These are phyloP conservation scores for Auricularia sp. DNA, from an alignment of 768 basidiomycete species.

Conservation along the genomic window DNA sequence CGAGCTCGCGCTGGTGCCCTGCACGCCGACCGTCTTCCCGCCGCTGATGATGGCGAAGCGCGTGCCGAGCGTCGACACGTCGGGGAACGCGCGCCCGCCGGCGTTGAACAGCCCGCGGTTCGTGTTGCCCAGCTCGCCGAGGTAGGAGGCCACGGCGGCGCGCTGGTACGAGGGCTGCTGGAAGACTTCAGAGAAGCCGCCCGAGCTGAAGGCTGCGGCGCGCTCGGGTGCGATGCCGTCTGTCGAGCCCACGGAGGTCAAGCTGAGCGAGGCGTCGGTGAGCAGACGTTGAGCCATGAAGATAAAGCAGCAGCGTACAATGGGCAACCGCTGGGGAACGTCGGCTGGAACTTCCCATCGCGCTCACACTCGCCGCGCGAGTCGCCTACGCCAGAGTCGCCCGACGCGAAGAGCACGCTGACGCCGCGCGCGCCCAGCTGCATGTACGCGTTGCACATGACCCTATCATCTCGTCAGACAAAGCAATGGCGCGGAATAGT, in stretches of 20 bases:
- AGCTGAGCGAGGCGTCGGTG: too few species aligned
- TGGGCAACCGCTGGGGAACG: constrained; percentile 14
- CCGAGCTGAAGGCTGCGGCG: constrained; percentile 11
- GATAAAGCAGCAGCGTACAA: background rate
- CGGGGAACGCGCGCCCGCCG: constrained; percentile 4
- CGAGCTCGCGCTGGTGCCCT: constrained; percentile 8
- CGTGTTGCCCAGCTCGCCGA: constrained; percentile 16
- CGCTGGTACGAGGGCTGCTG: constrained; percentile 7
- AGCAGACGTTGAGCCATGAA: too few species aligned
- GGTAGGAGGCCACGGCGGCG: constrained; percentile 11
- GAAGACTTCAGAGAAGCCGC: constrained; percentile 13
- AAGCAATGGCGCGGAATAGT: background rate
- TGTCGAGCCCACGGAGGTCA: constrained; percentile 13
- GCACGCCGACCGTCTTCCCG: constrained; percentile 4
- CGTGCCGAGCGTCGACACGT: constrained; percentile 4
- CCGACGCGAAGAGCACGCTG: constrained; percentile 13
- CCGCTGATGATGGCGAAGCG: background rate
- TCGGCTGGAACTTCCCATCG: constrained; percentile 11
- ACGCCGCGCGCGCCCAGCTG: constrained; percentile 17
- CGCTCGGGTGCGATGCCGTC: constrained; percentile 10
- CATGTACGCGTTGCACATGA: constrained; percentile 19
- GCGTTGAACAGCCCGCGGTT: constrained; percentile 18
- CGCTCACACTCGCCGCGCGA: background rate
- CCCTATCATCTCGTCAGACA: constrained; percentile 10
- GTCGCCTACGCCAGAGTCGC: constrained; percentile 14